A percentile compares a stretch with the other conserved stretches of the same genome.
Evolutionary conservation across 2,329 filamentous ascomycete species (phyloP).

Genomic region (Fusarium sambucinum): DNA sequence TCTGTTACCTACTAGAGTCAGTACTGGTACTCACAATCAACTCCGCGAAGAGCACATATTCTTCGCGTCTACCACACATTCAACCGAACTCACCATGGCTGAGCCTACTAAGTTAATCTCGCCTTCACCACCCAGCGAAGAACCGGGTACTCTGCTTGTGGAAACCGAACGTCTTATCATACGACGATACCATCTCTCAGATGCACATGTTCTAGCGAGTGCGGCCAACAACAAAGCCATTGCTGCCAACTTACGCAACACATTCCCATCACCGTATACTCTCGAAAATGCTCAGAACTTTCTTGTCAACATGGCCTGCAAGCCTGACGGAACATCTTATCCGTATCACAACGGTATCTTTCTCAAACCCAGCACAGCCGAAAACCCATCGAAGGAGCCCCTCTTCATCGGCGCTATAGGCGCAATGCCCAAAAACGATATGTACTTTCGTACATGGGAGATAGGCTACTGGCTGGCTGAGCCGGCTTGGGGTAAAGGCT

Average conservation of each 20-base stretch:
- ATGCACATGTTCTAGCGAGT: constrained; percentile 53
- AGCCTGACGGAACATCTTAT: constrained; percentile 40
- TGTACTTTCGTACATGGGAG: constrained; percentile 60
- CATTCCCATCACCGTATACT: constrained; percentile 62
- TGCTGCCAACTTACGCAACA: constrained; percentile 56
- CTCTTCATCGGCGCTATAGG: constrained; percentile 58
- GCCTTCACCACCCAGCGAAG: constrained; percentile 43
- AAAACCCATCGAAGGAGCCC: constrained; percentile 45
- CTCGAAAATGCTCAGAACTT: constrained; percentile 55
- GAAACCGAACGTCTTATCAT: constrained; percentile 55
- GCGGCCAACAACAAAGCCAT: constrained; percentile 57
- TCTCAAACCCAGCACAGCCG: constrained; percentile 44
- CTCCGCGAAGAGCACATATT: too few species aligned
- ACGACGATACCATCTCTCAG: constrained; percentile 55
- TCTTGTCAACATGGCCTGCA: constrained; percentile 45
- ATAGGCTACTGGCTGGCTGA: constrained; percentile 63
- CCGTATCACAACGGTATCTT: constrained; percentile 54
- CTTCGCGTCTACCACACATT: too few species aligned
- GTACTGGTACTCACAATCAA: too few species aligned
- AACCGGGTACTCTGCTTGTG: constrained; percentile 49
- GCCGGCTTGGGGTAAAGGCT: constrained; percentile 60
- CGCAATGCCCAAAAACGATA: constrained; percentile 52
- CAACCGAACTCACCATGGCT: constrained; percentile 25
- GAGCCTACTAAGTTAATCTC: constrained; percentile 37
- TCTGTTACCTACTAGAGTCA: too few species aligned